Base-by-base conservation (phyloP, 129 eudicot species). In the Saposhnikovia divaricata region DNA sequence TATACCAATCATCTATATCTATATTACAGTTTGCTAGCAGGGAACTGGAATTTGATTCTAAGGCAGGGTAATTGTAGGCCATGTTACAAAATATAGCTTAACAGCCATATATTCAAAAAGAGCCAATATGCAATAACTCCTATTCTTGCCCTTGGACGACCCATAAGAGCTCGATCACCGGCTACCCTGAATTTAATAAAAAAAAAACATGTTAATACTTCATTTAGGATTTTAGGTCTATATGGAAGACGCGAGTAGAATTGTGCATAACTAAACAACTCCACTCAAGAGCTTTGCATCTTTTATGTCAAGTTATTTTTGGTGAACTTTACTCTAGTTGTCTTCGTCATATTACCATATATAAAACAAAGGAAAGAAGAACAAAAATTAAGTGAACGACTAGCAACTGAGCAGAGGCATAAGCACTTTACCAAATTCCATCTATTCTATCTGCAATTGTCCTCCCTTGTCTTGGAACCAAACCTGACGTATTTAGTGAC, bases 381-480 rank as follows among this genome's bases (percentile, higher is more conserved):
- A 4, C 8, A 18, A 44, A 14, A 34, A 68, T n/a, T 12, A 19
- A 8, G 4, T 23, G n/a, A 73, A 73, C 55, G 43, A 73, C 16
- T 19, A 73, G 16, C n/a, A 23, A 39, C 6, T 40, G 46, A 31
- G 48, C 6, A 37, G n/a, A 40, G 75, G 73, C 75, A 83, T 34
- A 47, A 84, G 84, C 63, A 76, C 12, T 55, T 85, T 90, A 92
- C 99, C 99, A 96, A 66, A 96, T 85, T 77, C 99, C 99, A 86
- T 96, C 99, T 6, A 96, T 78, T 75, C 96, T 85, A 81, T 96
- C 99, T 79, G 99, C 99, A 80, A 90, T 76, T 89, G 87, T 85
- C 87, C 89, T 96, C 78, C 99, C 99, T 82, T 96, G 93, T 76
- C 74, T 86, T 38, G 99, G 99, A 75, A 96, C 83, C 59, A 96